A percentile compares a stretch with the other conserved stretches of the same genome.
Evolutionary conservation across 495 filamentous ascomycete species (phyloP).

Genomic region (Penicillium samsonianum): DNA sequence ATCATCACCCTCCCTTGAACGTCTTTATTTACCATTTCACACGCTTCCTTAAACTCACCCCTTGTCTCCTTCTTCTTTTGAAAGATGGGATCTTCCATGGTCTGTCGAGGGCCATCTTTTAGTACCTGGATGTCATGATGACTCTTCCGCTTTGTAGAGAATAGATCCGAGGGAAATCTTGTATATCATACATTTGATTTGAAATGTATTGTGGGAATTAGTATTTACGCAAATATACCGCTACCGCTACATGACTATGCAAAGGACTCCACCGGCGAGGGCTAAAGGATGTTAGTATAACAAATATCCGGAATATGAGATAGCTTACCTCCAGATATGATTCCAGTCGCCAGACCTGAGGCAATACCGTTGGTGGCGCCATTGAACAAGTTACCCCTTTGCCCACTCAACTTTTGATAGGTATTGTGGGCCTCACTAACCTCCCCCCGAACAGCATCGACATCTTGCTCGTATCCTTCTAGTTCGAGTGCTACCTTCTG

Average conservation of each 20-base stretch:
- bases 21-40: no score
- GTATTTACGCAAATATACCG: neutral
- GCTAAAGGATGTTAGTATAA: neutral
- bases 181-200: no score
- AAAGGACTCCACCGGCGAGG: neutral
- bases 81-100: no score
- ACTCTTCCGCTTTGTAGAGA: no score
- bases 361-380: constrained; percentile 1
- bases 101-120: no score
- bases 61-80: no score
- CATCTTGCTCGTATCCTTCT: neutral
- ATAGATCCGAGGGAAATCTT: no score
- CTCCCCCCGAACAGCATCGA: neutral
- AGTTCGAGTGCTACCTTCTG: neutral
- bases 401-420: neutral
- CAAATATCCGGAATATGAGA: no score
- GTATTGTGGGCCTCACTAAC: neutral
- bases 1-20: no score
- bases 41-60: no score
- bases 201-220: no score
- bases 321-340: constrained; percentile 10
- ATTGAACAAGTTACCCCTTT: neutral
- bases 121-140: no score
- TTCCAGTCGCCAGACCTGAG: neutral
- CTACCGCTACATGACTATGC: neutral